A percentile compares a stretch with the other conserved stretches of the same genome.
These are phyloP conservation scores for Yueomyces sp. DNA, from an alignment of 805 yeast genomes.

Conservation along the genomic window DNA sequence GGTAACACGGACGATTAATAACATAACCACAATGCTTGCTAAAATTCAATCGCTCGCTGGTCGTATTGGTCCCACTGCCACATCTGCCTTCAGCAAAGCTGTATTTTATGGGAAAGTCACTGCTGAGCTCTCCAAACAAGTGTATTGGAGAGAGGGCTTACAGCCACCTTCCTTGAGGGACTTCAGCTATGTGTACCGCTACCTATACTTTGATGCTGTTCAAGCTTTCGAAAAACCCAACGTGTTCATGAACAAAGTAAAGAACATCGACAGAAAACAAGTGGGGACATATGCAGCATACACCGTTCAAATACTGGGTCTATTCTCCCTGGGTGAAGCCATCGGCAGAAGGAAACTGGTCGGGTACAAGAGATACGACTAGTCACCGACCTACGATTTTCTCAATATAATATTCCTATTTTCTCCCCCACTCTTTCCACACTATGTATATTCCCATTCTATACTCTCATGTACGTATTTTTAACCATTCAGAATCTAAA, in stretches of 20 bases:
- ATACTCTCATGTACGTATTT: neutral
- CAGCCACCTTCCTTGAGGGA: slow-evolving; percentile 79
- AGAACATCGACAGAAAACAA: slow-evolving; percentile 40
- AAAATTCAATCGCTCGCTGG: slow-evolving; percentile 18
- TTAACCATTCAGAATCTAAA: no score
- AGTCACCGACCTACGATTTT: neutral
- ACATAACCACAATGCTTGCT: slow-evolving; percentile 11
- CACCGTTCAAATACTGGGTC: slow-evolving; percentile 75
- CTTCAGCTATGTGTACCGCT: slow-evolving; percentile 60
- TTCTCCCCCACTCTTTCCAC: neutral
- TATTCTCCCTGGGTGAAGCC: slow-evolving; percentile 90
- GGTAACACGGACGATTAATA: no score
- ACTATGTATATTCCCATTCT: neutral
- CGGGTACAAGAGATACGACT: slow-evolving; percentile 47
- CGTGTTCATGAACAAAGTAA: slow-evolving; percentile 32
- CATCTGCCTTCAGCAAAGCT: slow-evolving; percentile 33
- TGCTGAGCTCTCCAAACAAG: slow-evolving; percentile 39
- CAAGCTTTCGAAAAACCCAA: slow-evolving; percentile 45
- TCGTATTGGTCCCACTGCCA: slow-evolving; percentile 17
- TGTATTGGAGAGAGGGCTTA: slow-evolving; percentile 83
- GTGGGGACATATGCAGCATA: slow-evolving; percentile 57
- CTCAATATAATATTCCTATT: neutral
- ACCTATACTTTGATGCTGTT: slow-evolving; percentile 33
- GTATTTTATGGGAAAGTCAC: slow-evolving; percentile 66
- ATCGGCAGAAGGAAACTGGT: slow-evolving; percentile 90